These are phyloP conservation scores for Candida sp. DNA, from an alignment of 1,139 yeast genomes.

Conservation along the genomic window DNA sequence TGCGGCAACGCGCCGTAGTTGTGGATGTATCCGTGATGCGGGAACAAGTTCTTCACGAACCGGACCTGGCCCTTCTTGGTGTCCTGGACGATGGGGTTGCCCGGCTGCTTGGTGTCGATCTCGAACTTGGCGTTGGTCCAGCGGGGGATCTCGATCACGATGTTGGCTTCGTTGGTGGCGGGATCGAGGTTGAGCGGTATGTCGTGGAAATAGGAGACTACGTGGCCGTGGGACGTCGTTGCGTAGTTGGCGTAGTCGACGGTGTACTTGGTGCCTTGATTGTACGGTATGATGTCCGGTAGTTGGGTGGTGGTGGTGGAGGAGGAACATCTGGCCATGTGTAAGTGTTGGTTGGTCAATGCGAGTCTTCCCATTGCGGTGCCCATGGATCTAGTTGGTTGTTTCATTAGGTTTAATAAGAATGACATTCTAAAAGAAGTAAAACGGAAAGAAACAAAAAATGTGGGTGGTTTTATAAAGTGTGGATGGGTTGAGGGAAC, in stretches of 20 bases:
- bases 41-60: slow-evolving; percentile 87
- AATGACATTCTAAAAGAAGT: not conserved
- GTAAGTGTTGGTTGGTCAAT: slow-evolving; percentile 25
- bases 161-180: slow-evolving; percentile 71
- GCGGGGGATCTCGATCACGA: slow-evolving; percentile 91
- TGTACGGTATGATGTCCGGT: slow-evolving; percentile 15
- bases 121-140: slow-evolving; percentile 94
- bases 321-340: slow-evolving; percentile 13
- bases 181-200: slow-evolving; percentile 70
- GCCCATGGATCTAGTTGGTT: not conserved
- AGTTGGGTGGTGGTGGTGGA: slow-evolving; percentile 7
- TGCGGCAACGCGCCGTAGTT: slow-evolving; percentile 96
- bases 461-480: too few species aligned
- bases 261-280: slow-evolving; percentile 41
- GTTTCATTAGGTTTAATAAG: slow-evolving; percentile 1
- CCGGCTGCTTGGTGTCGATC: slow-evolving; percentile 64
- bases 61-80: slow-evolving; percentile 83
- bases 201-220: slow-evolving; percentile 80
- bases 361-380: slow-evolving; percentile 23
- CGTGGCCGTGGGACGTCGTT: slow-evolving; percentile 61
- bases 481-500: too few species aligned
- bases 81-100: slow-evolving; percentile 89
- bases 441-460: slow-evolving; percentile 39
- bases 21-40: slow-evolving; percentile 89
- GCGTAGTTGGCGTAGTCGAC: slow-evolving; percentile 38